Base-by-base conservation (phyloP, 164 flowering plant genomes). In the Chloranthus sessilifolius region DNA sequence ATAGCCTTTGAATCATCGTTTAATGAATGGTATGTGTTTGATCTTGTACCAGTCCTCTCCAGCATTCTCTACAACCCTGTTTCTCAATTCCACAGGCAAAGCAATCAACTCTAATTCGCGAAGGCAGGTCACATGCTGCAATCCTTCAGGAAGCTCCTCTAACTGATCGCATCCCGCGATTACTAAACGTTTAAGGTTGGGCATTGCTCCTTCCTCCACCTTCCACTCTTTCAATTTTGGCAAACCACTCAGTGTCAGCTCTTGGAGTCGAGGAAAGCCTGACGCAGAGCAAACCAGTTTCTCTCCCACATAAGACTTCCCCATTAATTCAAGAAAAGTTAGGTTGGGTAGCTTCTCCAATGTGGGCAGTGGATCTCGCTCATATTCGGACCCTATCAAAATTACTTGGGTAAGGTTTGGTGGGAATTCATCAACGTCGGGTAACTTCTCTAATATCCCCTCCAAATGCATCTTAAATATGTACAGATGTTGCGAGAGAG, bases 231-330 rank as follows among this genome's bases (percentile, higher is more conserved):
- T 29, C 15, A 68, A 25, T 0, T 41, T 20, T 1, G 15, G 1
- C 16, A 46, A 7, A 1, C 2, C 0, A 1, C n/a, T n/a, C n/a
- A 72, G 20, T 2, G 0, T 0, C 11, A 73, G 36, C 12, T 2
- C 3, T 37, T 55, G n/a, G 0, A 73, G 60, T 23, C 11, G 47
- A 16, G 60, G 72, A 61, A 73, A 69, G 1, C 72, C 61, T n/a
- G 40, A 22, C 6, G 26, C 12, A 1, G 62, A 57, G 52, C 67
- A 66, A 23, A 38, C 43, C 52, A 61, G 63, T 36, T 50, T 9
- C n/a, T 7, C 49, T 20, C 65, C 72, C 1, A 4, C 5, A 7
- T 37, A 66, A 2, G 60, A 11, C 0, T 10, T 7, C 4, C 1
- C 8, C n/a, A n/a, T 3, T 29, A 66, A 36, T 0, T 0, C 2